Evolutionary conservation across 768 basidiomycete species (phyloP).

Genomic region (Amanita pseudoporphyria): DNA sequence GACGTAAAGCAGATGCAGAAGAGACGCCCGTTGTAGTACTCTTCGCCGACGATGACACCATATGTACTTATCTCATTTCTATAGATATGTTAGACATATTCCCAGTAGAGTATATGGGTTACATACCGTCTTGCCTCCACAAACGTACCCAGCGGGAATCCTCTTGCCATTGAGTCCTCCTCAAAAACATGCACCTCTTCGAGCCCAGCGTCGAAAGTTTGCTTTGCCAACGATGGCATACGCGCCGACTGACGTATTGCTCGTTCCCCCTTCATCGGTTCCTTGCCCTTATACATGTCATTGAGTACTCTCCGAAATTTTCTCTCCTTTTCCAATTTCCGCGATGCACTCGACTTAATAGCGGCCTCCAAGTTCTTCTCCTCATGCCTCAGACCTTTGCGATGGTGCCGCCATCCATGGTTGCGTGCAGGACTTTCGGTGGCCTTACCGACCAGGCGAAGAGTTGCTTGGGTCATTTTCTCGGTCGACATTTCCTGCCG

Average conservation of each 20-base stretch:
- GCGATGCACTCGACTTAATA: slow-evolving; percentile 1
- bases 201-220: slow-evolving; percentile 8
- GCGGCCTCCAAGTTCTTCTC: slow-evolving; percentile 23
- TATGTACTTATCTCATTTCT: slow-evolving; percentile 24
- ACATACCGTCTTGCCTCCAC: slow-evolving; percentile 43
- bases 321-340: neutral
- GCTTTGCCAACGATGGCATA: slow-evolving; percentile 11
- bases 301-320: neutral
- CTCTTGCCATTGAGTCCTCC: slow-evolving; percentile 14
- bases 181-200: slow-evolving; percentile 8
- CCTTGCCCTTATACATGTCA: neutral
- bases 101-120: neutral
- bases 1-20: slow-evolving; percentile 16
- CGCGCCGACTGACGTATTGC: neutral
- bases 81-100: slow-evolving; percentile 10
- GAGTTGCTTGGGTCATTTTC: neutral
- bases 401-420: slow-evolving; percentile 23
- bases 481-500: neutral
- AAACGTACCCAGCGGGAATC: slow-evolving; percentile 34
- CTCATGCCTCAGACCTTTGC: slow-evolving; percentile 23
- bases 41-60: slow-evolving; percentile 28
- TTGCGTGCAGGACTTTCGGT: neutral
- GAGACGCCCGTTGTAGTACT: slow-evolving; percentile 10
- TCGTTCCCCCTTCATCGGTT: neutral
- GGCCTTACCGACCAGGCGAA: neutral